phyloP scores from a whole-genome alignment of 1,139 yeast genomes.

The Pichia sp. region DNA sequence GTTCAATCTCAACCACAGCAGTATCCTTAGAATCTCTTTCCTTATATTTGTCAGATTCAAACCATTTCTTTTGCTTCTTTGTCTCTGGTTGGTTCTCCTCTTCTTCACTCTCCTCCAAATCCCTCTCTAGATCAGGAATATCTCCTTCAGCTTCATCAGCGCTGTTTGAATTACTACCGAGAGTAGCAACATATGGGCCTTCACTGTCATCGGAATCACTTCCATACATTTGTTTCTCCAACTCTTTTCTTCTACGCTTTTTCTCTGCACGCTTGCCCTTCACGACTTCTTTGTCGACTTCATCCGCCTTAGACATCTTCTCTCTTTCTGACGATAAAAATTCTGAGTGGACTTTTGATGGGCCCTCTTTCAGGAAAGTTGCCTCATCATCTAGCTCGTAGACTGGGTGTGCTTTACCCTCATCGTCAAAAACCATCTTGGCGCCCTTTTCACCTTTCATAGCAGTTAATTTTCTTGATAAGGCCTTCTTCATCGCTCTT shows the following conservation, averaged over 20 bases:
- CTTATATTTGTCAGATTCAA: slow-evolving; percentile 35
- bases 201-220: slow-evolving; percentile 38
- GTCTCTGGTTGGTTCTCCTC: slow-evolving; percentile 42
- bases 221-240: slow-evolving; percentile 55
- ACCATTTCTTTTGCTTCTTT: slow-evolving; percentile 62
- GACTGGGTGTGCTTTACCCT: slow-evolving; percentile 84
- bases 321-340: slow-evolving; percentile 65
- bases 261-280: slow-evolving; percentile 79
- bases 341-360: slow-evolving; percentile 56
- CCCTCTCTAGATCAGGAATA: slow-evolving; percentile 43
- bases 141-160: slow-evolving; percentile 32
- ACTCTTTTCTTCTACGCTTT: slow-evolving; percentile 83
- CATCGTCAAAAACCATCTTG: slow-evolving; percentile 86
- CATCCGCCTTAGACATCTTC: slow-evolving; percentile 68
- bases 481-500: slow-evolving; percentile 81
- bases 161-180: slow-evolving; percentile 28
- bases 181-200: slow-evolving; percentile 24
- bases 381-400: slow-evolving; percentile 90
- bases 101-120: slow-evolving; percentile 39
- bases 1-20: slow-evolving; percentile 66
- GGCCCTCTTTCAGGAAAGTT: slow-evolving; percentile 75
- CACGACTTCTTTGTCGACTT: slow-evolving; percentile 76
- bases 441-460: slow-evolving; percentile 56
- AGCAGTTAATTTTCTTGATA: slow-evolving; percentile 79
- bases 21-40: slow-evolving; percentile 23